phyloP scores from a whole-genome alignment of 2,329 filamentous ascomycete species.

The Colletotrichum siamense region DNA sequence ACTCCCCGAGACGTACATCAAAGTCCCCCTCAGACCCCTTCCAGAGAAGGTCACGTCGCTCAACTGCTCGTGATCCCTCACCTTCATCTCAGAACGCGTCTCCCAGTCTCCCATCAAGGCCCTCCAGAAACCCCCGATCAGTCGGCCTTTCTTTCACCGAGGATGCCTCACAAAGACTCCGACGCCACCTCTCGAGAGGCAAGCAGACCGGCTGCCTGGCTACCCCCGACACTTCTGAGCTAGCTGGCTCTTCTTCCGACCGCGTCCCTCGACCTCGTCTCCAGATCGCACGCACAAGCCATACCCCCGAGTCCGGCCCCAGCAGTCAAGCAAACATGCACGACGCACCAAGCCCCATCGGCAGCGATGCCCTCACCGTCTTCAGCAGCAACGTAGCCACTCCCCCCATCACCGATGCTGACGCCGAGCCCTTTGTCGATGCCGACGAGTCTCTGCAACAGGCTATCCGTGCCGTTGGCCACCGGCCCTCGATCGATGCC shows the following conservation, averaged over 20 bases:
- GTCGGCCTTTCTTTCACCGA: conserved; percentile 26
- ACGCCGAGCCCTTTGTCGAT: conserved; percentile 65
- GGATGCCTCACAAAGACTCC: conserved; percentile 43
- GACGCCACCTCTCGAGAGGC: conserved; percentile 38
- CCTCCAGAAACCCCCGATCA: conserved; percentile 2
- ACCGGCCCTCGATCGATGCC: conserved; percentile 66
- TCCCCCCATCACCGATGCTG: conserved; percentile 76
- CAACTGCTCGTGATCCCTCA: conserved; percentile 36
- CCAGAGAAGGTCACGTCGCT: conserved; percentile 36
- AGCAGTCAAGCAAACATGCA: conserved; percentile 34
- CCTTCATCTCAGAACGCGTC: conserved; percentile 35
- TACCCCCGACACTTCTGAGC: conserved; percentile 64
- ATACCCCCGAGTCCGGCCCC: conserved; percentile 50
- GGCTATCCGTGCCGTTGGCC: conserved; percentile 51
- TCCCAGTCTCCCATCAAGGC: conserved; percentile 29
- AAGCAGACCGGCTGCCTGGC: conserved; percentile 45
- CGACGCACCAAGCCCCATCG: conserved; percentile 50
- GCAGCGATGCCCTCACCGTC: conserved; percentile 62
- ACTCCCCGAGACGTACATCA: conserved; percentile 28
- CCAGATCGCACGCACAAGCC: conserved; percentile 45
- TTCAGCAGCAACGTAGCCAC: conserved; percentile 73
- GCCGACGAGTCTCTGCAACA: conserved; percentile 54
- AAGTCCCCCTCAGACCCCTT: conserved; percentile 30
- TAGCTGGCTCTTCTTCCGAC: conserved; percentile 32
- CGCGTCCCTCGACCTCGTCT: conserved; percentile 45